phyloP scores from a whole-genome alignment of 169 alveolate species.

The Toxoplasma gondii region DNA sequence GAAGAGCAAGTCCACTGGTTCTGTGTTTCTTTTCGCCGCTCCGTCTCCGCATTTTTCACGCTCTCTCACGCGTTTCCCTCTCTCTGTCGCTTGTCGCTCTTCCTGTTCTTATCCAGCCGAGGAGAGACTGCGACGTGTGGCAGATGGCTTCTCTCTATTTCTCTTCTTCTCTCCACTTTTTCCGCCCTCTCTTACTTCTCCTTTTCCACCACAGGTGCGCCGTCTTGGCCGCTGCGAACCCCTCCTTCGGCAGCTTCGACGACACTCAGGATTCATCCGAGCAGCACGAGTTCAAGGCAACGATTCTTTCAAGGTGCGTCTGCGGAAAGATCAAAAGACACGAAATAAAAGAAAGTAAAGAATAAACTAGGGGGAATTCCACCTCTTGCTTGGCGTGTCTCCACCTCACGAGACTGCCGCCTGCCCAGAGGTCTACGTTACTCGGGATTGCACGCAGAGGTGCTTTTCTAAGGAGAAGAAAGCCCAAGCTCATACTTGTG shows the following conservation, averaged over 20 bases:
- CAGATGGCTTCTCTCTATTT: too few species aligned
- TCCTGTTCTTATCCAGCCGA: neutral
- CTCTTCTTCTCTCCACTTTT: too few species aligned
- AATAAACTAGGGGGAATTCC: too few species aligned
- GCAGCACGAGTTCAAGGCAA: constrained; percentile 98
- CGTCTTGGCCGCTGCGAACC: constrained; percentile 99
- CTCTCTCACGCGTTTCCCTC: too few species aligned
- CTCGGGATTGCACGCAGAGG: too few species aligned
- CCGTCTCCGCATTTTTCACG: too few species aligned
- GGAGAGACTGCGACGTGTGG: too few species aligned
- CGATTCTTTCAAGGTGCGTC: constrained; percentile 87
- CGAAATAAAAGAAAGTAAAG: neutral
- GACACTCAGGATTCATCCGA: constrained; percentile 96
- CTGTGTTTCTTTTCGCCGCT: neutral
- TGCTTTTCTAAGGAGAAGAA: too few species aligned
- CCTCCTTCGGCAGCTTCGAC: constrained; percentile 97
- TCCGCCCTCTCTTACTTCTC: neutral
- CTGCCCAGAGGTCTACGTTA: too few species aligned
- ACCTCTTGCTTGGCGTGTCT: too few species aligned
- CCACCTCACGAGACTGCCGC: too few species aligned
- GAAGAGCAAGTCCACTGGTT: neutral
- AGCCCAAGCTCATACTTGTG: too few species aligned
- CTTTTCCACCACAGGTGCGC: constrained; percentile 92
- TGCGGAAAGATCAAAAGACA: neutral
- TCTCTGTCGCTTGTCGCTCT: neutral